These are phyloP conservation scores for Brassica rapa DNA, from an alignment of 345 rosid genomes.

Conservation along the genomic window DNA sequence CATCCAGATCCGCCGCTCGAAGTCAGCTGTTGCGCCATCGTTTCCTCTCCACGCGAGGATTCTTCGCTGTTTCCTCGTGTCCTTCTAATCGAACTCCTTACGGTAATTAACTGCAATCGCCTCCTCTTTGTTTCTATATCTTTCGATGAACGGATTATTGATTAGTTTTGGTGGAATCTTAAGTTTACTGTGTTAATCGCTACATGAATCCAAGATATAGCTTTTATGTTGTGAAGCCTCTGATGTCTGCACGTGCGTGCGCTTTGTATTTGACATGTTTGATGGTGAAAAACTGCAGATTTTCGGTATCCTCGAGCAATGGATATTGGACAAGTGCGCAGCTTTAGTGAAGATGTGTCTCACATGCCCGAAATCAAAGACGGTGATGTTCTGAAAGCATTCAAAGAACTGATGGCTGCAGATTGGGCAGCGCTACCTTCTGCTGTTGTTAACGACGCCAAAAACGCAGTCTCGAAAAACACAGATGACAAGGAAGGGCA, in stretches of 20 bases:
- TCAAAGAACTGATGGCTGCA: slow-evolving; percentile 85
- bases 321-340: slow-evolving; percentile 53
- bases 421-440: slow-evolving; percentile 78
- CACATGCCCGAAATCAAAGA: slow-evolving; percentile 74
- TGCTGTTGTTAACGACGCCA: slow-evolving; percentile 50
- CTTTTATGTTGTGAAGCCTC: no score
- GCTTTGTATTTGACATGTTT: background rate
- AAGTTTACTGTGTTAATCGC: background rate
- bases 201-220: background rate
- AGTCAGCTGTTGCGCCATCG: slow-evolving; percentile 4
- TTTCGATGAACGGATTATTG: background rate
- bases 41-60: slow-evolving; percentile 25
- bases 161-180: background rate
- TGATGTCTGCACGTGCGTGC: background rate
- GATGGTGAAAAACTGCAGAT: slow-evolving; percentile 41
- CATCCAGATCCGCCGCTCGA: slow-evolving; percentile 22
- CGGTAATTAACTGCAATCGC: slow-evolving; percentile 26
- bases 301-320: slow-evolving; percentile 44
- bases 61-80: slow-evolving; percentile 36
- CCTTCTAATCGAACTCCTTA: slow-evolving; percentile 29
- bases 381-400: slow-evolving; percentile 50
- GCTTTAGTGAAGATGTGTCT: slow-evolving; percentile 61
- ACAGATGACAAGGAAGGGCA: slow-evolving; percentile 75
- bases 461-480: slow-evolving; percentile 58
- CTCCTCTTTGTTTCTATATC: background rate